Evolutionary conservation across 2,329 filamentous ascomycete species (phyloP).

Genomic region (Trichoderma guizhouense): DNA sequence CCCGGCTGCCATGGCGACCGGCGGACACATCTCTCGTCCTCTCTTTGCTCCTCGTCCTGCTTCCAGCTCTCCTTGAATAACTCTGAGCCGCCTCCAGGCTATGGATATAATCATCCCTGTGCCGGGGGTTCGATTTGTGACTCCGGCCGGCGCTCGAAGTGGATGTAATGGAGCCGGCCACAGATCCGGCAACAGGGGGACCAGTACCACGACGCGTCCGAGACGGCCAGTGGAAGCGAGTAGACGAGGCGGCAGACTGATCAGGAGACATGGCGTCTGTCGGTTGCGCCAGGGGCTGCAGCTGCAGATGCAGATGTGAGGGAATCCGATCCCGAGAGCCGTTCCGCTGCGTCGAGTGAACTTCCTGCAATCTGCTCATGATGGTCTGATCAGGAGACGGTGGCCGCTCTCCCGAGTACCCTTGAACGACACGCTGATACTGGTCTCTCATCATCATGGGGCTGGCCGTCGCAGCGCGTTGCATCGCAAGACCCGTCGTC

Average conservation of each 20-base stretch:
- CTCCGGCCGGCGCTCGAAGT: slow-evolving; percentile 50
- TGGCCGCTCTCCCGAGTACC: slow-evolving; percentile 42
- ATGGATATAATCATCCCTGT: slow-evolving; percentile 79
- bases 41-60: slow-evolving; percentile 53
- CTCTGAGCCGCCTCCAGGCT: slow-evolving; percentile 76
- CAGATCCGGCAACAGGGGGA: slow-evolving; percentile 52
- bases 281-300: slow-evolving; percentile 53
- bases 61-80: slow-evolving; percentile 53
- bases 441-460: slow-evolving; percentile 60
- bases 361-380: slow-evolving; percentile 59
- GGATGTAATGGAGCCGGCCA: slow-evolving; percentile 56
- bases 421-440: slow-evolving; percentile 35
- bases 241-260: slow-evolving; percentile 51
- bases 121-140: slow-evolving; percentile 53
- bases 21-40: slow-evolving; percentile 41
- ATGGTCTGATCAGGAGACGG: slow-evolving; percentile 61
- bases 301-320: slow-evolving; percentile 61
- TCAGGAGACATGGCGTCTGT: slow-evolving; percentile 57
- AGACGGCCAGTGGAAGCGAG: slow-evolving; percentile 54
- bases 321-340: slow-evolving; percentile 78
- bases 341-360: slow-evolving; percentile 58
- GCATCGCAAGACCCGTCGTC: slow-evolving; percentile 46
- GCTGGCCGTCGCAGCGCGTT: slow-evolving; percentile 65
- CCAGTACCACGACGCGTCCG: slow-evolving; percentile 49
- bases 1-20: slow-evolving; percentile 47